Evolutionary conservation across 1,284 basidiomycete genomes (phyloP), one percentile per base, ranked within the genome.

Genomic region (Ganoderma multipileum): DNA sequence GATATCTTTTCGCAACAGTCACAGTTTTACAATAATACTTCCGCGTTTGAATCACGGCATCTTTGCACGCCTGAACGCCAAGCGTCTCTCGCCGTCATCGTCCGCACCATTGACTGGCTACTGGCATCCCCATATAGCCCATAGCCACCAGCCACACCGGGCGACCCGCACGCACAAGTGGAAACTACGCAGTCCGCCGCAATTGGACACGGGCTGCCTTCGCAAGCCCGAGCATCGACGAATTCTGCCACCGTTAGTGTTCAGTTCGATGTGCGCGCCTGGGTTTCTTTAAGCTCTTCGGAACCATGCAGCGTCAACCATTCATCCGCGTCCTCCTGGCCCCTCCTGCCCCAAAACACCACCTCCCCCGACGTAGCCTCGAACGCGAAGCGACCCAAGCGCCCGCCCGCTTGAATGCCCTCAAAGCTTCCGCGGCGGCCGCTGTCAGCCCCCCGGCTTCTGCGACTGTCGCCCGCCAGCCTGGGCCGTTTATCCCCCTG

Each of bases 261-360:
- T 61, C 64, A 65, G 52, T 36, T 23, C 65, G 47, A 50, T 50
- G 47, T 26, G 63, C 57, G 55, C 64, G 57, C 33, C 64, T 26
- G 16, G 59, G 58, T 38, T 60, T 47, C 57, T 65, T 69, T 58
- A 68, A 52, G 63, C 68, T 71, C 61, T 69, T 73, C 69, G 69
- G 68, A 67, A 67, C 69, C 67, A 52, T 66, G 66, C 61, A 54
- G 54, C 66, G 62, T 64, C 39, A 38, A 69, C 38, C 36, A 38
- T 60, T 60, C 38, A 41, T 38, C 58, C 58, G 38, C 58, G n/a
- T 26, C 30, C 20, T 41, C 38, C 58, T 60, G 52, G 1, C 58
- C 38, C 58, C 58, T 41, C 38, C 58, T 60, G 52, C 18, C 38
- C 14, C 38, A 38, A 60, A 23, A 38, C 18, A 39, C 38, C 18